Evolutionary conservation across 176 grass and related monocot genomes (phyloP), one percentile per base, ranked within the genome.

Genomic region (Microstegium vimineum): DNA sequence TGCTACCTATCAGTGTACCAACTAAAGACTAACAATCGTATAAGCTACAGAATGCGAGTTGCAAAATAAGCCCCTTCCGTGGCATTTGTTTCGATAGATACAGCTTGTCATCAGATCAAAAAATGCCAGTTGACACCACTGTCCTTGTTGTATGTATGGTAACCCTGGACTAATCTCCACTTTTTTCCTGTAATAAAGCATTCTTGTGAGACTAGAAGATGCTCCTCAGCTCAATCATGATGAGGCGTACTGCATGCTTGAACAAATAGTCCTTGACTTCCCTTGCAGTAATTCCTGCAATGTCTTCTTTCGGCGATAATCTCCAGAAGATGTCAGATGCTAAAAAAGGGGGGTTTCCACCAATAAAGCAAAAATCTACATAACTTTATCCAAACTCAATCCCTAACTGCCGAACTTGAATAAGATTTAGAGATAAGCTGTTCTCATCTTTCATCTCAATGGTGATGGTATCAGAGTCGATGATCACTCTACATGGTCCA

Each of bases 311-410:
- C 20, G 31, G 59, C n/a, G 46, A 68, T 14, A 26, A 86, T 66
- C 37, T 69, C 62, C 23, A 1, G 66, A 84, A 69, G 13, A 49
- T 67, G 54, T 28, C 47, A 33, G 13, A 74, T 69, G 35, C 34
- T 81, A 75, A 56, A 82, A 38, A 51, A 38, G 15, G 0, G 67
- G 46, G 28, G 13, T 10, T 78, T 32, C 59, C 79, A 20, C 30
- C 62, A 57, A 47, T 66, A 68, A 70, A 46, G 23, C 72, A 73
- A 34, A 23, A 25, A 73, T 28, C n/a, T 14, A 71, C 10, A 33
- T 11, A 34, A 66, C 12, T 82, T 87, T 68, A 94, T 69, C 86
- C 88, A 69, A 94, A 94, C 83, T 90, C 88, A 63, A 94, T 90
- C 5, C 83, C 75, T 38, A 90, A 38, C 26, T 72, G 69, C 27